Percentiles rank a stretch among this genome's conserved stretches.
Conservation (phyloP, 2,329 filamentous ascomycete genomes). For the Diaporthe amygdali region DNA sequence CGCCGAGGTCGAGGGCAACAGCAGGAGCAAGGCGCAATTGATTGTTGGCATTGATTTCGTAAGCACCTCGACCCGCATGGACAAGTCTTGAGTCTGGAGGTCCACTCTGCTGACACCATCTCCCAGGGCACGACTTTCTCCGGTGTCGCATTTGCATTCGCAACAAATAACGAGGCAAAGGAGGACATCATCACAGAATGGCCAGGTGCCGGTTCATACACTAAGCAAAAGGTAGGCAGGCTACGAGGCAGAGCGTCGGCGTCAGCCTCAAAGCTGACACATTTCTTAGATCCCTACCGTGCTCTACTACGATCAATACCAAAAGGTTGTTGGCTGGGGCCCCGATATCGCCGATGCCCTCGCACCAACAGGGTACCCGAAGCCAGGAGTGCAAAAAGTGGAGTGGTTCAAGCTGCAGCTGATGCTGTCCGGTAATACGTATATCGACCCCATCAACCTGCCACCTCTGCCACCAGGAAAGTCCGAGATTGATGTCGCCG, state of each 20-base stretch:
- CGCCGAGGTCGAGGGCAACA: constrained; percentile 84
- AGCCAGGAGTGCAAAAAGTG: constrained; percentile 96
- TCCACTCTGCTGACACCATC: constrained; percentile 10
- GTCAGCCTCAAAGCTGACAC: background rate
- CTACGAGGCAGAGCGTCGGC: background rate
- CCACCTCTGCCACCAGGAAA: constrained; percentile 96
- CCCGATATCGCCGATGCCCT: constrained; percentile 97
- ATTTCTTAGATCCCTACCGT: constrained; percentile 85
- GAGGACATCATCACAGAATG: constrained; percentile 99
- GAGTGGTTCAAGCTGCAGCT: constrained; percentile 99
- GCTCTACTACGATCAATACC: constrained; percentile 99
- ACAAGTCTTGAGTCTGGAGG: background rate
- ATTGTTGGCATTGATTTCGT: constrained; percentile 99
- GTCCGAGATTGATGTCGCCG: constrained; percentile 98
- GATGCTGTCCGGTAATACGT: constrained; percentile 98
- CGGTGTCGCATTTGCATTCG: constrained; percentile 95
- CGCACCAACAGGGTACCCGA: constrained; percentile 95
- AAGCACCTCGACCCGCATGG: constrained; percentile 39
- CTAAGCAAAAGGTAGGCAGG: constrained; percentile 88
- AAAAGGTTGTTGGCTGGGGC: constrained; percentile 99
- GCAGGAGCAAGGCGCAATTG: constrained; percentile 91
- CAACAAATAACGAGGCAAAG: constrained; percentile 95
- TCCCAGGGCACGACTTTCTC: constrained; percentile 93
- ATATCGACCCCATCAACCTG: constrained; percentile 98
- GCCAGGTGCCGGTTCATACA: constrained; percentile 96